Percentiles rank a stretch among this genome's conserved stretches.
Evolutionary conservation across 1,284 basidiomycete species (phyloP).

Genomic region (Cryptococcus sp.): DNA sequence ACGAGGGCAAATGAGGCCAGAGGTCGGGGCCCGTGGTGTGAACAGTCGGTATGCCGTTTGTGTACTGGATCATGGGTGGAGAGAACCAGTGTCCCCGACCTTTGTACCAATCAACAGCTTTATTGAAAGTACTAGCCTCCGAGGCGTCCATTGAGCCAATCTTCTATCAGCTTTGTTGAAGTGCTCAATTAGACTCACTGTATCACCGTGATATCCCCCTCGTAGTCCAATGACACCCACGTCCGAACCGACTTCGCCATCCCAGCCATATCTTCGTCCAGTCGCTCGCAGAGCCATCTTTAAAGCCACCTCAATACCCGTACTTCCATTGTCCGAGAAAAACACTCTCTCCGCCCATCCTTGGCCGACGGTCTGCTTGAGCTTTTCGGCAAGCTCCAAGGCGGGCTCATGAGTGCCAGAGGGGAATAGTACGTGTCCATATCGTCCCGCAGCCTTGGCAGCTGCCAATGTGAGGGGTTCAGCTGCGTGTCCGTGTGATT

Average conservation of each 20-base stretch:
- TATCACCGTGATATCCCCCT: conserved; percentile 97
- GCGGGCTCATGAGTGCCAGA: conserved; percentile 82
- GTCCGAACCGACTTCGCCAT: conserved; percentile 44
- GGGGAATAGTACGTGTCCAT: conserved; percentile 96
- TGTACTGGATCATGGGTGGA: conserved; percentile 70
- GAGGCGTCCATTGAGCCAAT: conserved; percentile 97
- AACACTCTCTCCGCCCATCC: conserved; percentile 91
- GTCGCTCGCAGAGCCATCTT: conserved; percentile 91
- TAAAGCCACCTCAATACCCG: conserved; percentile 91
- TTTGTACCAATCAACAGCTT: conserved; percentile 86
- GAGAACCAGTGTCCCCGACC: conserved; percentile 93
- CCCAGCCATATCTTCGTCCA: conserved; percentile 53
- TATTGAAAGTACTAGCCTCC: conserved; percentile 77
- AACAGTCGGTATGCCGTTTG: conserved; percentile 60
- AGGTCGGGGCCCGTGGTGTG: conserved; percentile 51
- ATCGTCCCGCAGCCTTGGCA: conserved; percentile 82
- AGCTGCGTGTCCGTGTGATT: conserved; percentile 80
- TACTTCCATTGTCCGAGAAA: conserved; percentile 91
- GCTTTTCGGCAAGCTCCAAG: conserved; percentile 50
- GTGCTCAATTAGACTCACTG: conserved; percentile 44
- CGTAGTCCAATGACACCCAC: conserved; percentile 81
- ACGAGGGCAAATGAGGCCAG: conserved; percentile 30
- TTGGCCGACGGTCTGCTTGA: conserved; percentile 52
- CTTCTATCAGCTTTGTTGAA: conserved; percentile 3
- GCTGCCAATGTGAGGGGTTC: conserved; percentile 77